Percentiles rank a stretch among this genome's conserved stretches.
These are phyloP conservation scores for Chenopodium album DNA, from an alignment of 148 eudicot genomes.

Conservation along the genomic window DNA sequence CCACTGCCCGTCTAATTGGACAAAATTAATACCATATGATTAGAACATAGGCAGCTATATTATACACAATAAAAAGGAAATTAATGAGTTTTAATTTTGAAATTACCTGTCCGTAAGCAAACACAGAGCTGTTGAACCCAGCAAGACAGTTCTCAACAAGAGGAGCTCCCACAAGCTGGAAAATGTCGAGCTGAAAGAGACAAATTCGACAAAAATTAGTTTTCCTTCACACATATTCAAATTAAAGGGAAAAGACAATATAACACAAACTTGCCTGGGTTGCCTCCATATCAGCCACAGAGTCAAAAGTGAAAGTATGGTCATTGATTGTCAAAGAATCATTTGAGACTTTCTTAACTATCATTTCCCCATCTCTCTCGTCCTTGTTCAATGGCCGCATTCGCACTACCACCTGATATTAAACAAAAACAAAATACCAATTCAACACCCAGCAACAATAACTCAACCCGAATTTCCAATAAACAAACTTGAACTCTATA, in stretches of 20 bases:
- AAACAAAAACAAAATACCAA: conserved; percentile 17
- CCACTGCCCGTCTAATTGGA: conserved; percentile 87
- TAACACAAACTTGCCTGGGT: conserved; percentile 63
- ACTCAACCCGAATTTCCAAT: not conserved
- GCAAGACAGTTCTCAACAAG: conserved; percentile 96
- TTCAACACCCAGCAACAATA: conserved; percentile 5
- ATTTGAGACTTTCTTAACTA: conserved; percentile 65
- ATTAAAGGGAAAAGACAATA: not conserved
- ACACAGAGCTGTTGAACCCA: conserved; percentile 95
- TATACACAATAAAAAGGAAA: not conserved
- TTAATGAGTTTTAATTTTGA: not conserved
- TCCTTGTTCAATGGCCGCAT: conserved; percentile 78
- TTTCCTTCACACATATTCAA: not conserved
- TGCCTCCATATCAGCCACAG: conserved; percentile 72
- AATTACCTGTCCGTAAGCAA: conserved; percentile 97
- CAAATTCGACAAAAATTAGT: conserved; percentile 16
- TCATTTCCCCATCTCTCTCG: conserved; percentile 67
- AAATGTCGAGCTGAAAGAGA: conserved; percentile 69
- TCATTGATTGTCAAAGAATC: conserved; percentile 74
- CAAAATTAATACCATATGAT: conserved; percentile 12
- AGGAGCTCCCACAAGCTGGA: conserved; percentile 91
- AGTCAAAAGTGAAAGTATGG: conserved; percentile 83
- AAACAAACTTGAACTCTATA: not conserved
- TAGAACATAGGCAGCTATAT: conserved; percentile 9
- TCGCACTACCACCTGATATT: conserved; percentile 69